These are phyloP conservation scores for Dryadomyces quercus-mongolicae DNA, from an alignment of 2,329 filamentous ascomycete species.

Conservation along the genomic window DNA sequence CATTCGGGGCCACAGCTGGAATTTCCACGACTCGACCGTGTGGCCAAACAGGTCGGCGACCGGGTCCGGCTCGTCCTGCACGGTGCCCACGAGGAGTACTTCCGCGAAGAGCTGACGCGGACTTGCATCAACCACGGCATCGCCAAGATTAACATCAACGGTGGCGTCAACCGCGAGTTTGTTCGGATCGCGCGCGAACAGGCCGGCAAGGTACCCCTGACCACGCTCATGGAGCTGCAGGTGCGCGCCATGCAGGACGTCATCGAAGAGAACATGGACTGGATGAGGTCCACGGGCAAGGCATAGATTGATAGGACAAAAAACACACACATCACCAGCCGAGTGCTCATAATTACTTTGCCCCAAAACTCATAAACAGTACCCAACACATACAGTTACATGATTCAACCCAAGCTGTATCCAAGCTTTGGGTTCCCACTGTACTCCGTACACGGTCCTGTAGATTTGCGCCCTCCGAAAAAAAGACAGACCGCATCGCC, in stretches of 20 bases:
- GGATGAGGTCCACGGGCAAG: conserved; percentile 16
- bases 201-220: conserved; percentile 29
- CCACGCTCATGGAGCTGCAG: conserved; percentile 33
- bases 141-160: conserved; percentile 39
- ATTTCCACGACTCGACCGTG: conserved; percentile 36
- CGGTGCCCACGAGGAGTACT: conserved; percentile 33
- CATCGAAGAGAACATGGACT: conserved; percentile 33
- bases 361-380: background rate
- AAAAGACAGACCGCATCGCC: too few species aligned
- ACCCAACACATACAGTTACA: too few species aligned
- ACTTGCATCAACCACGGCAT: conserved; percentile 31
- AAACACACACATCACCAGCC: too few species aligned
- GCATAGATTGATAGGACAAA: background rate
- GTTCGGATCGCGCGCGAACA: conserved; percentile 30
- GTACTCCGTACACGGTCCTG: too few species aligned
- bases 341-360: background rate
- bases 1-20: conserved; percentile 50
- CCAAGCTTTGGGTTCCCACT: too few species aligned
- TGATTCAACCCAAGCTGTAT: too few species aligned
- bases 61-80: conserved; percentile 34
- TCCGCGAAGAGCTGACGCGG: conserved; percentile 14
- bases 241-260: conserved; percentile 34
- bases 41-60: conserved; percentile 30
- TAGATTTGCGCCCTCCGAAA: too few species aligned
- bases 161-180: conserved; percentile 37